A percentile compares a stretch with the other conserved stretches of the same genome.
These are phyloP conservation scores for Amylocarpus encephaloides DNA, from an alignment of 2,329 filamentous ascomycete genomes.

Conservation along the genomic window DNA sequence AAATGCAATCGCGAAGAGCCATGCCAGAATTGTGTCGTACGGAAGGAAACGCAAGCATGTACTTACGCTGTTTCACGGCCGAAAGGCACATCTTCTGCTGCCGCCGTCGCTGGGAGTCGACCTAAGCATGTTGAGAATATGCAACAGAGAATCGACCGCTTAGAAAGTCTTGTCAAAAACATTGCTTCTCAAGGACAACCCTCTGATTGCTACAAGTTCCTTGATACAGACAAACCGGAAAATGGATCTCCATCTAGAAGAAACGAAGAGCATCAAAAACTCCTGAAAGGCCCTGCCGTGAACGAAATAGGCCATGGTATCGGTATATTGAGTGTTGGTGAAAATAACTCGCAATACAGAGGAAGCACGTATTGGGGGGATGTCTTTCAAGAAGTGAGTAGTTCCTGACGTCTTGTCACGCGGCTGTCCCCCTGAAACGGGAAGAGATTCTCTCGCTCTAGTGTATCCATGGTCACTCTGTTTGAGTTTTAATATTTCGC, in stretches of 20 bases:
- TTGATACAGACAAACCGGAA: too few species aligned
- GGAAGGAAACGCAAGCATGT: slow-evolving; percentile 70
- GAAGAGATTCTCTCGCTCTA: too few species aligned
- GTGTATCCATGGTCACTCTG: too few species aligned
- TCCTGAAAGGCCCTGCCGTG: slow-evolving; percentile 36
- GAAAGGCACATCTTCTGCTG: slow-evolving; percentile 44
- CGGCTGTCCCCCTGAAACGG: too few species aligned
- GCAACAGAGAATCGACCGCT: slow-evolving; percentile 36
- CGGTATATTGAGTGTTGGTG: slow-evolving; percentile 70
- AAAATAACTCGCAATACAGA: slow-evolving; percentile 66
- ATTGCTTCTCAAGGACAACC: slow-evolving; percentile 44
- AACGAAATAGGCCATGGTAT: slow-evolving; percentile 66
- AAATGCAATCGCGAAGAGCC: slow-evolving; percentile 89
- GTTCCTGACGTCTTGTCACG: too few species aligned
- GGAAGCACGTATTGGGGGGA: slow-evolving; percentile 77
- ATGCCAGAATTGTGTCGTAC: slow-evolving; percentile 88
- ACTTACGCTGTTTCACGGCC: slow-evolving; percentile 62
- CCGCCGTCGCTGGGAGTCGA: slow-evolving; percentile 58
- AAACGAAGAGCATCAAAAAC: neutral
- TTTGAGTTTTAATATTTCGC: too few species aligned
- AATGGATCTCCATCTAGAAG: neutral
- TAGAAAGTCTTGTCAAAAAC: slow-evolving; percentile 35
- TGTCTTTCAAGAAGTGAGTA: slow-evolving; percentile 57
- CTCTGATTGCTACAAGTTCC: slow-evolving; percentile 42
- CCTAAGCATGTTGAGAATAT: slow-evolving; percentile 82